phyloP scores from a whole-genome alignment of 2,329 filamentous ascomycete species.

The Parastagonospora nodorum region DNA sequence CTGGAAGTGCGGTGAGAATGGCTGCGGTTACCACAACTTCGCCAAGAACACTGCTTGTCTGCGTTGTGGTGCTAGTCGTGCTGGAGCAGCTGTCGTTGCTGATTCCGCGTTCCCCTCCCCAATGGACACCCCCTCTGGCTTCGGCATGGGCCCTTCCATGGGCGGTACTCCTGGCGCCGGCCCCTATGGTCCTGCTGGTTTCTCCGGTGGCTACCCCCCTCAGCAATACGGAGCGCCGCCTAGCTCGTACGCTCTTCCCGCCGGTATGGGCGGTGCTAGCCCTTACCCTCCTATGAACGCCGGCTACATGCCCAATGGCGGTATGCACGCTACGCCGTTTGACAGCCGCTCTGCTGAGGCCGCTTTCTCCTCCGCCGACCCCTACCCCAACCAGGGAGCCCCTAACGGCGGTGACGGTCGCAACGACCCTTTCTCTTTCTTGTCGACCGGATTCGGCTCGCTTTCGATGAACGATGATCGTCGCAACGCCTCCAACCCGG shows the following conservation, averaged over 20 bases:
- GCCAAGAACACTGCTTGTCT: constrained; percentile 99
- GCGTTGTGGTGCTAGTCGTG: constrained; percentile 91
- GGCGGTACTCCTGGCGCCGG: constrained; percentile 71
- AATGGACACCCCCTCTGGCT: constrained; percentile 84
- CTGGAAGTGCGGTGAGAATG: constrained; percentile 98
- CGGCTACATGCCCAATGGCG: constrained; percentile 76
- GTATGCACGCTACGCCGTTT: constrained; percentile 84
- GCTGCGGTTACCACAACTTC: constrained; percentile 98
- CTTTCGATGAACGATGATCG: constrained; percentile 70
- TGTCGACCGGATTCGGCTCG: constrained; percentile 73
- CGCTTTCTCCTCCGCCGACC: constrained; percentile 87
- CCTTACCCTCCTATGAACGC: constrained; percentile 78
- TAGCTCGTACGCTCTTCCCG: constrained; percentile 87
- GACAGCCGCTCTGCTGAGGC: constrained; percentile 93
- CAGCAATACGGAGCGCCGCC: constrained; percentile 88
- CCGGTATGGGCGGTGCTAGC: constrained; percentile 78
- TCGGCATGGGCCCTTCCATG: constrained; percentile 90
- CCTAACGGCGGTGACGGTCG: constrained; percentile 68
- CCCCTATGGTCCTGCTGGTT: constrained; percentile 72
- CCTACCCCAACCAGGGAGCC: constrained; percentile 77
- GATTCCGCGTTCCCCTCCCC: constrained; percentile 90
- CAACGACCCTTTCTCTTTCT: constrained; percentile 79
- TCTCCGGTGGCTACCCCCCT: constrained; percentile 64
- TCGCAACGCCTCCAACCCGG: constrained; percentile 49
- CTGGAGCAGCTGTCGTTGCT: constrained; percentile 89